These are phyloP conservation scores for Calvatia gigantea DNA, from an alignment of 768 basidiomycete species.

Conservation along the genomic window DNA sequence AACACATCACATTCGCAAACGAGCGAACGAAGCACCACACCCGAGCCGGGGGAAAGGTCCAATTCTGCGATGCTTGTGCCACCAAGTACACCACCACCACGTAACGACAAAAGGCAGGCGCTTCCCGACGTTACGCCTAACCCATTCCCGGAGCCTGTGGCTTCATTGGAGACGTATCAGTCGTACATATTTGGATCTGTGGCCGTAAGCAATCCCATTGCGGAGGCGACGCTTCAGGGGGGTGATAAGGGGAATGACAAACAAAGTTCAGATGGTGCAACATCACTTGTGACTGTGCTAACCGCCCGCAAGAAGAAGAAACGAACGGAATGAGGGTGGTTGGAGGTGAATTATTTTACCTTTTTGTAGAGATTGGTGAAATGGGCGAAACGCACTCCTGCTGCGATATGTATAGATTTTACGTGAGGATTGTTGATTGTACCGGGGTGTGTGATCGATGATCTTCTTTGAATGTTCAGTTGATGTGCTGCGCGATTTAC, in stretches of 20 bases:
- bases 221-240: slow-evolving; percentile 11
- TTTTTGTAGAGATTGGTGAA: neutral
- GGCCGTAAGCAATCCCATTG: slow-evolving; percentile 45
- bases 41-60: slow-evolving; percentile 29
- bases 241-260: slow-evolving; percentile 3
- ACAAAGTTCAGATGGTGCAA: slow-evolving; percentile 7
- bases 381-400: neutral
- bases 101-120: slow-evolving; percentile 18
- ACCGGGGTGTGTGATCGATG: too few relatives aligned
- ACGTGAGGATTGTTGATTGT: neutral
- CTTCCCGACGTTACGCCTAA: slow-evolving; percentile 57
- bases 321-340: slow-evolving; percentile 19
- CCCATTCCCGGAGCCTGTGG: slow-evolving; percentile 62
- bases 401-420: neutral
- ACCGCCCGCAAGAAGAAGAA: slow-evolving; percentile 58
- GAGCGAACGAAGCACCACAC: slow-evolving; percentile 32
- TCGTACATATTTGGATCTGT: slow-evolving; percentile 58
- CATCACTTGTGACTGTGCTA: slow-evolving; percentile 49
- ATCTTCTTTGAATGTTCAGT: neutral
- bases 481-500: neutral
- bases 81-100: slow-evolving; percentile 54
- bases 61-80: slow-evolving; percentile 30
- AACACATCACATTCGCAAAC: slow-evolving; percentile 14
- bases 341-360: slow-evolving; percentile 13
- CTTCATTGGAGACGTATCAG: slow-evolving; percentile 59